phyloP scores from a whole-genome alignment of 495 filamentous ascomycete genomes.

The Tuber umbilicatum region DNA sequence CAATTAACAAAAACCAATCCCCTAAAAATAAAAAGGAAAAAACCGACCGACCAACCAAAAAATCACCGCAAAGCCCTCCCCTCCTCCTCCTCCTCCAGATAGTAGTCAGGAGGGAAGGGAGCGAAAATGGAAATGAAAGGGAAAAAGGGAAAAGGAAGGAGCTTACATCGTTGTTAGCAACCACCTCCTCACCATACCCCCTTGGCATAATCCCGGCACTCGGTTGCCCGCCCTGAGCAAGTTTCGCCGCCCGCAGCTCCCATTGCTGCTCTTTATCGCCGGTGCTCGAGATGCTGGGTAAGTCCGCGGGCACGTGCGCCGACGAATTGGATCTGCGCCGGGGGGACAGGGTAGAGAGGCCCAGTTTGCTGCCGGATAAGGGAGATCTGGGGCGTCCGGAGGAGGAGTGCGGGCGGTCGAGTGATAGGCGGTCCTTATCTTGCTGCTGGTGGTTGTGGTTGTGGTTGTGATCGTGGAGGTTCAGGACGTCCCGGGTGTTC shows the following conservation, averaged over 20 bases:
- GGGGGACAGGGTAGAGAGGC: conserved; percentile 25
- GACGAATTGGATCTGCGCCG: conserved; percentile 57
- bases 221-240: conserved; percentile 25
- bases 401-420: conserved; percentile 17
- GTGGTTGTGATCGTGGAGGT: conserved; percentile 44
- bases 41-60: background rate
- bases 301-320: conserved; percentile 65
- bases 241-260: conserved; percentile 39
- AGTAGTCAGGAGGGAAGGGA: background rate
- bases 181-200: conserved; percentile 3
- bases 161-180: background rate
- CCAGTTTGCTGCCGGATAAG: conserved; percentile 51
- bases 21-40: background rate
- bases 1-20: conserved; percentile 2
- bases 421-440: conserved; percentile 38
- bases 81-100: background rate
- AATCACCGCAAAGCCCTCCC: background rate
- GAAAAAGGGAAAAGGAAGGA: background rate
- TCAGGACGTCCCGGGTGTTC: conserved; percentile 46
- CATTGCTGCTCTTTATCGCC: conserved; percentile 47
- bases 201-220: conserved; percentile 1
- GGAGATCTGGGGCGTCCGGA: conserved; percentile 43
- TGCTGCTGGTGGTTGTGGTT: conserved; percentile 39
- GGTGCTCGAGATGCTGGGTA: conserved; percentile 60
- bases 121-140: background rate